These are phyloP conservation scores for Phytophthora ramorum DNA, from an alignment of 352 stramenopile genomes.

Conservation along the genomic window DNA sequence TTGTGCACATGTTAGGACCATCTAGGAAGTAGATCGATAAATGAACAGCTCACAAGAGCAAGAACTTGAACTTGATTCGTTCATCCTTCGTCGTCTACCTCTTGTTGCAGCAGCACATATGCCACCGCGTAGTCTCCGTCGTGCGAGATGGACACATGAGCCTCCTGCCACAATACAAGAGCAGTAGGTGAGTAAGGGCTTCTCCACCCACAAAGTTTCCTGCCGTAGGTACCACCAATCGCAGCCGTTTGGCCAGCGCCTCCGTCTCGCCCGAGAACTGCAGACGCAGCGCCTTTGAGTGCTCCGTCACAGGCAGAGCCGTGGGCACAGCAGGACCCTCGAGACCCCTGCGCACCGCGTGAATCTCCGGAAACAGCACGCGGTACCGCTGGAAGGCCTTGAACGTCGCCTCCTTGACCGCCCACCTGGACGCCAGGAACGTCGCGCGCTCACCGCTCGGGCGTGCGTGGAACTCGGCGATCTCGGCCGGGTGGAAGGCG, in stretches of 20 bases:
- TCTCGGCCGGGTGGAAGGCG: constrained; percentile 73
- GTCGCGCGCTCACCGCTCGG: constrained; percentile 39
- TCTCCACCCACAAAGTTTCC: neutral
- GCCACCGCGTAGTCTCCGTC: constrained; percentile 85
- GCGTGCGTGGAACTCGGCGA: constrained; percentile 63
- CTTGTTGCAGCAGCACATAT: constrained; percentile 78
- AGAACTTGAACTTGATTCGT: neutral
- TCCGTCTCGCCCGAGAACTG: constrained; percentile 69
- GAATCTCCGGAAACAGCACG: constrained; percentile 82
- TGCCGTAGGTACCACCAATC: constrained; percentile 46
- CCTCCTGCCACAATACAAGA: constrained; percentile 42
- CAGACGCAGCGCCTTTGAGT: constrained; percentile 53
- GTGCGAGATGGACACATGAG: constrained; percentile 81
- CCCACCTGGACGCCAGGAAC: constrained; percentile 85
- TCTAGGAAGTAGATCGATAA: constrained; percentile 8
- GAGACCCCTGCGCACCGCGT: constrained; percentile 23
- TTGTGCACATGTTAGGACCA: constrained; percentile 12
- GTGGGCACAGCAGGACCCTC: constrained; percentile 25
- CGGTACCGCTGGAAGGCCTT: constrained; percentile 86
- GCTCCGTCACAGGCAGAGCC: constrained; percentile 31
- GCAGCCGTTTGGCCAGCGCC: constrained; percentile 56
- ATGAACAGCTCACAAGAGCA: neutral
- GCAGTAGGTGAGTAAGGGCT: neutral
- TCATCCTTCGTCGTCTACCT: constrained; percentile 7
- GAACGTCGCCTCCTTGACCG: constrained; percentile 83